Evolutionary conservation across 1,139 yeast species (phyloP), one percentile per base, ranked within the genome.

Genomic region (Magnusiomyces paraingens): DNA sequence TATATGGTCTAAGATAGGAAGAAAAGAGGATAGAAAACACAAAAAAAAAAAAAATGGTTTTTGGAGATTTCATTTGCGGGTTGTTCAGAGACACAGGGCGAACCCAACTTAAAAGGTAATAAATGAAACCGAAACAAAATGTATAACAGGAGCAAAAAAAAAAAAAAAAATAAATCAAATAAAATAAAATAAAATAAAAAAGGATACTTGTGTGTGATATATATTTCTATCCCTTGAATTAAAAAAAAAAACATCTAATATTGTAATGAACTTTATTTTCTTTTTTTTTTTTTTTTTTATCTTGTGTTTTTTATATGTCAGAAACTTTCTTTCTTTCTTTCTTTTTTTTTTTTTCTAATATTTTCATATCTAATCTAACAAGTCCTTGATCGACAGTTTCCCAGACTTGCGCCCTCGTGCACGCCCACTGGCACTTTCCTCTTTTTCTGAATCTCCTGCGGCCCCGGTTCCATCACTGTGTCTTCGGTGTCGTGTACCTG

Each of bases 381-480:
- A 45, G 36, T 54, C 57, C 3, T 50, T 49, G 35, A 54, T 54
- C 10, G 57, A 48, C 35, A 54, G 32, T 47, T 54, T 54, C 4
- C 53, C 53, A 6, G 53, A 51, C 32, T 51, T 51, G 26, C 53
- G 50, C n/a, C 49, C 40, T 21, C 45, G 38, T 18, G 49, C 45
- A 11, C 46, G 52, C 14, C 35, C 22, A n/a, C 36, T 42, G 20
- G 44, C 55, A 32, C 36, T 26, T 41, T 41, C 54, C 21, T 48
- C 45, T 35, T 45, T 45, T 12, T 40, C 51, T 10, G 14, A 20
- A 17, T 15, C 21, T 46, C 32, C 36, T 12, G 32, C 32, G 35
- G 26, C 40, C 44, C 41, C 47, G 22, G 17, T 15, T 8, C 20
- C 20, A 40, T 20, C 18, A 40, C 43, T 38, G 5, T 38, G 41